A percentile compares a stretch with the other conserved stretches of the same genome.
phyloP scores from a whole-genome alignment of 2,329 filamentous ascomycete species.

The Microdochium paspali region DNA sequence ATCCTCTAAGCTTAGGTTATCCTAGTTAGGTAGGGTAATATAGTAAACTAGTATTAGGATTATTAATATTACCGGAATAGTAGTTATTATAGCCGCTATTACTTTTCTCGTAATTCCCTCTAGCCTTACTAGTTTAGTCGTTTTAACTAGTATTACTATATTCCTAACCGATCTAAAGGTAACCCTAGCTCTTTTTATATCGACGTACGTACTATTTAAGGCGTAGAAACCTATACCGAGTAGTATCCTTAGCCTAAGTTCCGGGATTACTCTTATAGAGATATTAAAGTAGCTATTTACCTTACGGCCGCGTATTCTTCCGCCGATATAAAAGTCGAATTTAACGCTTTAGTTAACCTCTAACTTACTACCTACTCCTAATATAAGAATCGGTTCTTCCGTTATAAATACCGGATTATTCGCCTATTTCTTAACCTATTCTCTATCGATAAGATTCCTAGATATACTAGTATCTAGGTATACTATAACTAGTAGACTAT shows the following conservation, averaged over 20 bases:
- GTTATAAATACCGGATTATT: background rate
- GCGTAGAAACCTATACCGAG: too few relatives aligned
- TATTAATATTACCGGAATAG: too few relatives aligned
- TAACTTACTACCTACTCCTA: background rate
- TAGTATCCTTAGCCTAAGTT: background rate
- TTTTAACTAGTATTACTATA: too few relatives aligned
- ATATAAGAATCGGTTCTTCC: background rate
- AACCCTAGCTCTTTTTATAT: too few relatives aligned
- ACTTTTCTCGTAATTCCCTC: too few relatives aligned
- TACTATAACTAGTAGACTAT: background rate
- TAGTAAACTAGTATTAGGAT: background rate
- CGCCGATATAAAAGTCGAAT: too few relatives aligned
- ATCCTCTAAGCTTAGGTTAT: background rate
- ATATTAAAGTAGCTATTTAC: background rate
- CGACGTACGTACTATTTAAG: too few relatives aligned
- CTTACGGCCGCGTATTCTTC: too few relatives aligned
- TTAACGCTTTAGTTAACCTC: background rate
- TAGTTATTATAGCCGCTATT: too few relatives aligned
- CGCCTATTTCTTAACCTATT: background rate
- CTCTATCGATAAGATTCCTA: background rate
- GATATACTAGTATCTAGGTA: background rate
- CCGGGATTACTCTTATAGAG: background rate
- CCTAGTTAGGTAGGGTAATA: background rate
- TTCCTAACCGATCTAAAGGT: too few relatives aligned
- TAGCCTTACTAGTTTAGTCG: too few relatives aligned